Evolutionary conservation across 495 filamentous ascomycete genomes (phyloP), one percentile per base, ranked within the genome.

Genomic region (Parmelia sp.): DNA sequence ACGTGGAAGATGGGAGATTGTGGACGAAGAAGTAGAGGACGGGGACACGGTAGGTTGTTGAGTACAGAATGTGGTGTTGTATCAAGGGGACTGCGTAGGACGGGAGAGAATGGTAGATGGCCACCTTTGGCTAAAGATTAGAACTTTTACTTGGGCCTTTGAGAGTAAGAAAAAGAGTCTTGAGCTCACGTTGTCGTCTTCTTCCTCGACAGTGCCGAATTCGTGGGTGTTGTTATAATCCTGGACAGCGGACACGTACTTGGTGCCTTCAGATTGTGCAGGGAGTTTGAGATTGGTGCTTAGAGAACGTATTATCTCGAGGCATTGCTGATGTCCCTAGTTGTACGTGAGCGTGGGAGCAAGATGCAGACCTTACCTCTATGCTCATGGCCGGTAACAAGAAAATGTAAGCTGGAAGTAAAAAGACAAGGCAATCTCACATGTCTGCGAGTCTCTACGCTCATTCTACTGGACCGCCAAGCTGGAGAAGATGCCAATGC

Each of bases 1-100:
- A 74, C 84, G 86, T 63, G 74, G 82, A 57, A 77, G 84, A 66
- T 82, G 83, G 78, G 65, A 85, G 79, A 66, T 85, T 82, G 69
- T 87, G 87, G 57, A 82, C 72, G 29, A 72, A 71, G 67, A 83
- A 80, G 69, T 79, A 83, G 66, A 83, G 72, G 59, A 83, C 78
- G 55, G 80, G 81, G 39, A 82, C 79, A 55, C 77, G 77, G 66
- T 83, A 83, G 65, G 77, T 77, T 53, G 75, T 68, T 45, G 80
- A 83, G 57, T 76, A 69, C 59, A 79, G 55, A 51, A 83, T 76
- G 64, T 89, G 84, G 72, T 89, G 83, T 58, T 77, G 72, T 71
- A 79, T 74, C 63, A 58, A 67, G 60, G 63, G 62, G 60, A 27
- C 71, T 65, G 61, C 65, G 17, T 35, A n/a, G 64, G 66, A 62